phyloP scores from a whole-genome alignment of 2,329 filamentous ascomycete species.

The Niveomyces coronatus region DNA sequence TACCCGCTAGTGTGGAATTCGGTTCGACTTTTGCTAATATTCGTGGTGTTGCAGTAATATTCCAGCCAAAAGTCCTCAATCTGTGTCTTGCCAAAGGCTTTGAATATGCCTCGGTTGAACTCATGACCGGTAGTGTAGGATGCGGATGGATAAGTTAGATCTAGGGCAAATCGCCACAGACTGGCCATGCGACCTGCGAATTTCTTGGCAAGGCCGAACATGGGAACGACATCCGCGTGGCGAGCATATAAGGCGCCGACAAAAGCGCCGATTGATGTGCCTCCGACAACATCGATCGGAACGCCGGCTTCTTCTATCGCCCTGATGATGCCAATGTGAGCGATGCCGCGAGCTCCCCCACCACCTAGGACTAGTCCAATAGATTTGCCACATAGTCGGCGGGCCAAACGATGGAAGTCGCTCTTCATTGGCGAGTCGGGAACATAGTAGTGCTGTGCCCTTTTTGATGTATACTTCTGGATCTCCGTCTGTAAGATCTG shows the following conservation, averaged over 20 bases:
- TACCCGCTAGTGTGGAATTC: conserved; percentile 96
- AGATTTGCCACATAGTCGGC: conserved; percentile 84
- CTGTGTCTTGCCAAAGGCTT: conserved; percentile 91
- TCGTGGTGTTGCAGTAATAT: conserved; percentile 98
- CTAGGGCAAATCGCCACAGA: conserved; percentile 95
- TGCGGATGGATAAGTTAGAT: conserved; percentile 89
- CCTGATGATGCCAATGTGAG: conserved; percentile 87
- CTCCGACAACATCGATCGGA: conserved; percentile 88
- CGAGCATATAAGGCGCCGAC: conserved; percentile 92
- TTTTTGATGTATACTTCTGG: conserved; percentile 93
- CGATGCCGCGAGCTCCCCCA: conserved; percentile 82
- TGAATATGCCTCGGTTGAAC: conserved; percentile 98
- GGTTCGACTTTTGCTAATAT: conserved; percentile 85
- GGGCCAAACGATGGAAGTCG: conserved; percentile 87
- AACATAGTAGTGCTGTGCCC: conserved; percentile 84
- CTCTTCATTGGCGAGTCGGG: conserved; percentile 90
- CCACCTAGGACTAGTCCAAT: conserved; percentile 91
- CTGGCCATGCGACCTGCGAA: conserved; percentile 98
- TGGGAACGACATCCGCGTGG: conserved; percentile 92
- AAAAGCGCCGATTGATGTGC: conserved; percentile 92
- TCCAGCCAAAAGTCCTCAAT: conserved; percentile 99
- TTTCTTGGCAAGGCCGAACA: conserved; percentile 94
- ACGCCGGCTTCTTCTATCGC: conserved; percentile 94
- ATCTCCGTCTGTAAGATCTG: conserved; percentile 95
- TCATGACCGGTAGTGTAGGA: conserved; percentile 98